Evolutionary conservation across 345 rosid species (phyloP), one percentile per base, ranked within the genome.

Genomic region (Durio zibethinus): DNA sequence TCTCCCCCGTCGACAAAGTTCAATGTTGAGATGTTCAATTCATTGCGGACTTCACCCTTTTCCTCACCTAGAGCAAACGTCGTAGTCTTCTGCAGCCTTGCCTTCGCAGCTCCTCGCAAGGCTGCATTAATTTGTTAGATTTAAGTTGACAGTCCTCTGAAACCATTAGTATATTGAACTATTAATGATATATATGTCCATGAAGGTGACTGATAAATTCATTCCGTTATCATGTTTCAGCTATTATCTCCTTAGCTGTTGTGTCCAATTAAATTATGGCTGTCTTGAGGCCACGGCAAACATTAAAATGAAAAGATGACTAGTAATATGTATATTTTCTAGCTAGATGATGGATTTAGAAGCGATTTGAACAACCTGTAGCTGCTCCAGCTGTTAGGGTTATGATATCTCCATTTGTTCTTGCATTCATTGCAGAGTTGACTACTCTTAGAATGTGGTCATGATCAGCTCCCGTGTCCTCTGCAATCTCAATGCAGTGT

Each of bases 311-410:
- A 27, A 23, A 60, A 42, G 54, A 57, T n/a, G 31, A 57, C 74
- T 69, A 14, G 76, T 40, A 27, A 4, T 54, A 50, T 23, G 29
- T 10, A 18, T 16, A n/a, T 48, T 47, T 36, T 38, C 77, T 25
- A 42, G 36, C n/a, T 10, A 40, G 73, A 62, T 50, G 72, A 63
- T 33, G 18, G 50, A 47, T 31, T 64, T 47, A 67, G 77, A 50
- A 68, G 70, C 72, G 20, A 65, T 42, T 21, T 52, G 25, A 78
- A 77, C 64, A 15, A 92, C 98, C 98, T 85, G 98, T 94, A 36
- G 98, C 97, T 81, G 98, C 97, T 71, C 94, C 95, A 4, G 98
- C 97, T 27, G 98, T 94, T 80, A 94, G 80, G 82, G 97, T 90
- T 93, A 94, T 91, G 84, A 94, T 82, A 79, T 94, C 97, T 61